Base-by-base conservation (phyloP, 176 grass and related monocot species). In the Musa troglodytarum region DNA sequence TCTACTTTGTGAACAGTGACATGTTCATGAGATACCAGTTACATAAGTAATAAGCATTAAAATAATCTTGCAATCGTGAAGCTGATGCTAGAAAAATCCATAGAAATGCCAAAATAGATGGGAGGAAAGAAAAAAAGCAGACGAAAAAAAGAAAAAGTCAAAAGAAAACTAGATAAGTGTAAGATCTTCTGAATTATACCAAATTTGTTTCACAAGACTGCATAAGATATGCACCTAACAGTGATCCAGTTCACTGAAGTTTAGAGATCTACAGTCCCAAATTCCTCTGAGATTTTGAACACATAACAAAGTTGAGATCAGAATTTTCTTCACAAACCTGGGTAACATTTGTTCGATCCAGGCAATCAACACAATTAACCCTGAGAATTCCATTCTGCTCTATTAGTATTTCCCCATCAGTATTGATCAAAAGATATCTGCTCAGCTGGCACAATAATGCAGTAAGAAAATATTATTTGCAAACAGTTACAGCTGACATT, bases 261-360 rank as follows among this genome's bases (percentile, higher is more conserved):
- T 43, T 43, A 43, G 34, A 6, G 34, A 43, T 6, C 34, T 43
- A 43, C 34, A 4, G 17, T 70, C 43, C 19, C 34, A 50, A 70
- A 8, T 61, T 20, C 4, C 19, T 70, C 15, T 1, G 10, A 52
- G 43, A 12, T 51, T 70, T 50, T n/a, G 8, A 12, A 50, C 9
- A 15, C 28, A 51, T n/a, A 51, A 70, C 16, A 70, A 70, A 70
- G 2, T 52, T 50, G 43, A 20, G 12, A 50, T n/a, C 17, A 69
- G 8, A 28, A 3, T 74, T 57, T 29, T 53, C 55, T 22, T 57
- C 22, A 57, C 55, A 83, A 66, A 99, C 95, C 90, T 99, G 95
- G 70, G 95, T 91, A 52, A 98, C 95, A 80, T 98, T 98, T 82
- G 95, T 98, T 49, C 95, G 82, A 84, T 98, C 95, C 76, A 98